Conservation (phyloP, 2,329 filamentous ascomycete genomes). For the Pseudocercospora vitis region DNA sequence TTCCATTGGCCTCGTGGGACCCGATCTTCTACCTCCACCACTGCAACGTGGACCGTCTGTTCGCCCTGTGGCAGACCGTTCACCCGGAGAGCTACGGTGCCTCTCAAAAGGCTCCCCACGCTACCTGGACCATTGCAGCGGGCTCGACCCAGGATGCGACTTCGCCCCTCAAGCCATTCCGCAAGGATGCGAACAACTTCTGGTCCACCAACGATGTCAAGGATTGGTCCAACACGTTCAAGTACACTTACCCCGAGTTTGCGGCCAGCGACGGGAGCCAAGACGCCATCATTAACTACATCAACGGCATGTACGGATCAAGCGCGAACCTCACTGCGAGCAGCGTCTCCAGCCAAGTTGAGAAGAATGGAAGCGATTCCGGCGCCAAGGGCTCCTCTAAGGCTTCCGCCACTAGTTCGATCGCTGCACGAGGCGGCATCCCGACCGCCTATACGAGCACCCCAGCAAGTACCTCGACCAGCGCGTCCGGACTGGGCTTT, state of each 20-base stretch:
- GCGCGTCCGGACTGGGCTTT: slow-evolving; percentile 6
- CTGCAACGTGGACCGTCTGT: slow-evolving; percentile 68
- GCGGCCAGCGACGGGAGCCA: slow-evolving; percentile 49
- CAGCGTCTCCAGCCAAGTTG: slow-evolving; percentile 15
- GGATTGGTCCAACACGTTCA: slow-evolving; percentile 64
- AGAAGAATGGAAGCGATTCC: slow-evolving; percentile 6
- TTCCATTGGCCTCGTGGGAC: slow-evolving; percentile 71
- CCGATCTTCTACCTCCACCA: slow-evolving; percentile 79
- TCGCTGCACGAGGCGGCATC: neutral
- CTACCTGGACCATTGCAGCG: slow-evolving; percentile 61
- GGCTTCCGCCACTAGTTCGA: neutral
- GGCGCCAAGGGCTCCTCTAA: neutral
- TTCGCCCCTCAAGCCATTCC: slow-evolving; percentile 57
- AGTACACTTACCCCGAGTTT: slow-evolving; percentile 74
- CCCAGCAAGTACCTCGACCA: neutral
- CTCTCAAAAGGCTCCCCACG: slow-evolving; percentile 53
- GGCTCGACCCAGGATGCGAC: slow-evolving; percentile 47
- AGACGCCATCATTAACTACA: slow-evolving; percentile 44
- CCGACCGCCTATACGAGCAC: neutral
- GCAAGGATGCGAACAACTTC: slow-evolving; percentile 57
- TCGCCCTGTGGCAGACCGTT: slow-evolving; percentile 75
- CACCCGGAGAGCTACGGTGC: slow-evolving; percentile 67
- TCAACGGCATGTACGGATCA: slow-evolving; percentile 60
- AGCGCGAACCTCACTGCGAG: slow-evolving; percentile 18
- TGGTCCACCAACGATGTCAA: slow-evolving; percentile 67